Evolutionary conservation across 495 filamentous ascomycete species (phyloP).

Genomic region (Daldinia loculata): DNA sequence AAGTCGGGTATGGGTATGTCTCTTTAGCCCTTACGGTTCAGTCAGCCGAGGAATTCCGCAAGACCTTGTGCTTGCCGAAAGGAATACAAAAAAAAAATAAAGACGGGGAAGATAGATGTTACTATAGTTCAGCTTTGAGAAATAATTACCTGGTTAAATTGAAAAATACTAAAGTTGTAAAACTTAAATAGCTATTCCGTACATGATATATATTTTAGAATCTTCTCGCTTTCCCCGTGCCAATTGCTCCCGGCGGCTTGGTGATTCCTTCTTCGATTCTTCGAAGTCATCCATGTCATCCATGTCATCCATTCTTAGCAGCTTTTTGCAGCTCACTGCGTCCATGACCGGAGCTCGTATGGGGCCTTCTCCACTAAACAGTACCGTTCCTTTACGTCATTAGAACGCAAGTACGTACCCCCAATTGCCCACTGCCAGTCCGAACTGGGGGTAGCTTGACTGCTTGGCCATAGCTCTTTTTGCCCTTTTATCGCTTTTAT

Average conservation of each 20-base stretch:
- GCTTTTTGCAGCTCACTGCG: neutral
- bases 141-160: neutral
- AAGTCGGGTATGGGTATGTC: neutral
- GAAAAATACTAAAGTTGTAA: neutral
- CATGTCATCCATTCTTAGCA: constrained; percentile 18
- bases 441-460: neutral
- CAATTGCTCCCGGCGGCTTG: constrained; percentile 16
- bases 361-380: constrained; percentile 21
- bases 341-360: constrained; percentile 34
- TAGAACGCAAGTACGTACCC: neutral
- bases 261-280: constrained; percentile 17
- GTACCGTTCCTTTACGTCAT: constrained; percentile 32
- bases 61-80: neutral
- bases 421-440: neutral
- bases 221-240: constrained; percentile 10
- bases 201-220: constrained; percentile 1
- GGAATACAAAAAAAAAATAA: neutral
- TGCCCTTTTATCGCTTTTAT: constrained; percentile 1
- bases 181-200: no score
- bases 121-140: neutral
- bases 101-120: neutral
- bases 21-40: neutral
- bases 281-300: constrained; percentile 26
- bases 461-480: constrained; percentile 22
- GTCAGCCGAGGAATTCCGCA: neutral